Conservation (phyloP, 129 eudicot species). For the Kitagawia praeruptora region DNA sequence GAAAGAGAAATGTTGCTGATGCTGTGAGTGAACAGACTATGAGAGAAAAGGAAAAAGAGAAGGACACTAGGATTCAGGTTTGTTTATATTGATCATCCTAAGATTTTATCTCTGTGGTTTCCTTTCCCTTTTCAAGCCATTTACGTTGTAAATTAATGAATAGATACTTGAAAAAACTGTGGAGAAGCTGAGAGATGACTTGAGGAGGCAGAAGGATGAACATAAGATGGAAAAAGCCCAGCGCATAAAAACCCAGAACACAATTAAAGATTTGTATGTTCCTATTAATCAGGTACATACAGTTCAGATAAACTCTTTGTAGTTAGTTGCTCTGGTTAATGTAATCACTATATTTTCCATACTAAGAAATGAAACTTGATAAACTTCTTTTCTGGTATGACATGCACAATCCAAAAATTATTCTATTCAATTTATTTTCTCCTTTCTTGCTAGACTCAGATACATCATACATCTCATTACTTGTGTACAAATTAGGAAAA, state of each 20-base stretch:
- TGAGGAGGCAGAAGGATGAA: conserved; percentile 45
- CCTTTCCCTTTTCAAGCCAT: background rate
- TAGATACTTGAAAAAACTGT: conserved; percentile 53
- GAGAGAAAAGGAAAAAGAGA: conserved; percentile 46
- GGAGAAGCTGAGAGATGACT: conserved; percentile 50
- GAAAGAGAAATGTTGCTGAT: conserved; percentile 32
- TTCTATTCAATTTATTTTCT: background rate
- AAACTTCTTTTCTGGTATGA: background rate
- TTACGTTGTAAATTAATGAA: background rate
- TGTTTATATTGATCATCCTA: background rate
- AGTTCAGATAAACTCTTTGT: background rate
- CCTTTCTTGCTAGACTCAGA: background rate
- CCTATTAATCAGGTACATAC: conserved; percentile 21
- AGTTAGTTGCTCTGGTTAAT: background rate
- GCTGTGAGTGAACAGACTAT: conserved; percentile 43
- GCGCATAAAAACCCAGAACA: conserved; percentile 34
- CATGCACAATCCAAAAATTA: background rate
- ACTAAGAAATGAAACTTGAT: background rate
- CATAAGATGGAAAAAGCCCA: conserved; percentile 24
- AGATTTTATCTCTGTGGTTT: background rate
- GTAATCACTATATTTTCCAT: background rate
- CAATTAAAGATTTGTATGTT: conserved; percentile 12
- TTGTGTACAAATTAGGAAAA: conserved; percentile 16
- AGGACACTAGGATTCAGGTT: conserved; percentile 67
- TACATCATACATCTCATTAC: background rate